phyloP scores from a whole-genome alignment of 208 protist species.

The Wallacemonas rigidus region DNA sequence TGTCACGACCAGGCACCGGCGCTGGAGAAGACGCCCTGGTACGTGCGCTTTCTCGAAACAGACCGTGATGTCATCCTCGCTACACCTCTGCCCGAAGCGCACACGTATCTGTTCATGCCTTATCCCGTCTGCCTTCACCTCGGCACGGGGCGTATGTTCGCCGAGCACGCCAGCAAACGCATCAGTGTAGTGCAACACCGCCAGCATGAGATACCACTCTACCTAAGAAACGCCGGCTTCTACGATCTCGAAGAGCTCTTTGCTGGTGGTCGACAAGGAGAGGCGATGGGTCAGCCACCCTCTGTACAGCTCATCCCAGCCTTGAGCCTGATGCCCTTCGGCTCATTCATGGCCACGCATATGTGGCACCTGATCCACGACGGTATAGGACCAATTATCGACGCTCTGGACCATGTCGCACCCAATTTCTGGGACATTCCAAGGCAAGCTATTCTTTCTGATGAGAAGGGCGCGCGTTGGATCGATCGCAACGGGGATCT shows the following conservation, averaged over 20 bases:
- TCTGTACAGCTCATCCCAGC: conserved; percentile 20
- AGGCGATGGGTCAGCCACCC: not conserved
- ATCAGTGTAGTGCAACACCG: not conserved
- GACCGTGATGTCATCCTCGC: not conserved
- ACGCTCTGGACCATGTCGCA: not conserved
- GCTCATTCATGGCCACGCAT: conserved; percentile 18
- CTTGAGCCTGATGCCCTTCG: conserved; percentile 20
- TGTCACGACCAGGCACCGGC: conserved; percentile 12
- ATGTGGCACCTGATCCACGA: conserved; percentile 28
- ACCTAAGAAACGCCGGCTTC: not conserved
- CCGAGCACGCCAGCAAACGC: not conserved
- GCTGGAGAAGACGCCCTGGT: conserved; percentile 14
- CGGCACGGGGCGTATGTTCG: conserved; percentile 13
- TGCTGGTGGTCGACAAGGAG: not conserved
- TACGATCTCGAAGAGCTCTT: conserved; percentile 5
- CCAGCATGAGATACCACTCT: not conserved
- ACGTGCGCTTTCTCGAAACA: not conserved
- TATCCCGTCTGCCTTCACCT: conserved; percentile 21
- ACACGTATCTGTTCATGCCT: conserved; percentile 20
- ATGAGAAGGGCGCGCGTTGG: not conserved
- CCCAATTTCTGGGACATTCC: not conserved
- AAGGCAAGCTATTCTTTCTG: not conserved
- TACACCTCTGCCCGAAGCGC: not conserved
- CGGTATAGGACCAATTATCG: conserved; percentile 11
- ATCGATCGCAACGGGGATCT: conserved; percentile 8